Conservation (phyloP, 768 basidiomycete genomes). For the Trametes coccinea region DNA sequence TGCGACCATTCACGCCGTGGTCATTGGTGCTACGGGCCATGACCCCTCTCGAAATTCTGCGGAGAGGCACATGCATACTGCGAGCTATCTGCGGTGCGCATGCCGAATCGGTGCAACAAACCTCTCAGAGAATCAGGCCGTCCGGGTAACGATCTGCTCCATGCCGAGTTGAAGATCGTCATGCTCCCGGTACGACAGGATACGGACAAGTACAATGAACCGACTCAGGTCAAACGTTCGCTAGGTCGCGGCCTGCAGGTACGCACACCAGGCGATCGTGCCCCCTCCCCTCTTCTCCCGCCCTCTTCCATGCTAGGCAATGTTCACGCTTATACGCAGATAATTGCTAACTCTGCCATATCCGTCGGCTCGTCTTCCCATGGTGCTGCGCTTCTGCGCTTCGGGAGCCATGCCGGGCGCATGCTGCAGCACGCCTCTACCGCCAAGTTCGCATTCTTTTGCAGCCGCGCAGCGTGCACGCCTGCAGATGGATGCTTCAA, state of each 20-base stretch:
- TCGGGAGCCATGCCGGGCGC: conserved; percentile 12
- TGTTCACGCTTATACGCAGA: conserved; percentile 8
- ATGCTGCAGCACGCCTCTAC: neutral
- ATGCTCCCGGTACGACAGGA: no score
- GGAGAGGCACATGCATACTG: neutral
- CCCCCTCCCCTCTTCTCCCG: neutral
- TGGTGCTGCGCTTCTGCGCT: conserved; percentile 6
- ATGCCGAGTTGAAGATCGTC: no score
- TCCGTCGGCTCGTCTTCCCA: conserved; percentile 12
- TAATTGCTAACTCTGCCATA: conserved; percentile 3
- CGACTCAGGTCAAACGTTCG: neutral
- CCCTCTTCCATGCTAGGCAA: conserved; percentile 2
- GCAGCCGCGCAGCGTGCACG: neutral
- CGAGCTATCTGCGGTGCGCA: no score
- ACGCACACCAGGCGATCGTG: neutral
- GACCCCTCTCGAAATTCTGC: neutral
- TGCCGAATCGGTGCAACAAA: no score
- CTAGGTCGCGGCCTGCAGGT: neutral
- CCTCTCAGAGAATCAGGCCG: no score
- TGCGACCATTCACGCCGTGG: neutral
- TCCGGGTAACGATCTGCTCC: no score
- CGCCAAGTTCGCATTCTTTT: neutral
- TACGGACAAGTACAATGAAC: no score
- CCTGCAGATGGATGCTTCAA: conserved; percentile 4
- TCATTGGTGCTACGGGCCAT: neutral